These are phyloP conservation scores for Aureobasidium sp. DNA, from an alignment of 2,329 filamentous ascomycete genomes.

Conservation along the genomic window DNA sequence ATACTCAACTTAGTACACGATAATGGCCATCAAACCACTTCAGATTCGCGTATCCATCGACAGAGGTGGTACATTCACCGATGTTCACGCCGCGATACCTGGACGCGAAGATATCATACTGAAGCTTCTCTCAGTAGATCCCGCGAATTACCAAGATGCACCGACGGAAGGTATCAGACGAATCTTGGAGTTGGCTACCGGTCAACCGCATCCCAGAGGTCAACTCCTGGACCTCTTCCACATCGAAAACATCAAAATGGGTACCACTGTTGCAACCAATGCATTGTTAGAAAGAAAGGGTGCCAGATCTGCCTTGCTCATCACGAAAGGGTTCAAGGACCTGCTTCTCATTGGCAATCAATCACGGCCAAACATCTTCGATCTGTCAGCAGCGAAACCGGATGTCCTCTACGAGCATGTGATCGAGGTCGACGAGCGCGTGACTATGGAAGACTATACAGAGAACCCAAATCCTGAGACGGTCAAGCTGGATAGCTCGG, in stretches of 20 bases:
- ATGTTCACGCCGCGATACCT: conserved; percentile 11
- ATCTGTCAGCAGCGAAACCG: conserved; percentile 22
- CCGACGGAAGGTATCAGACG: conserved; percentile 27
- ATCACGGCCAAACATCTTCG: conserved; percentile 28
- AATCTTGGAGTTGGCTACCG: conserved; percentile 22
- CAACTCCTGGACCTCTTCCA: conserved; percentile 18
- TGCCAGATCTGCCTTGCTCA: conserved; percentile 24
- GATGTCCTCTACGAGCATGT: conserved; percentile 22
- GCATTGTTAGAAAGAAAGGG: conserved; percentile 28
- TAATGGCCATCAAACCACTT: conserved; percentile 15
- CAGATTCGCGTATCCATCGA: conserved; percentile 13
- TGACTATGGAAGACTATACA: conserved; percentile 30
- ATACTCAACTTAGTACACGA: neutral
- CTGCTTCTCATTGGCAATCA: conserved; percentile 28
- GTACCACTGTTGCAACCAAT: conserved; percentile 29
- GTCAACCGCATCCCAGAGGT: conserved; percentile 19
- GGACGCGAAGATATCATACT: conserved; percentile 23
- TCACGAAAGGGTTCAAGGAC: conserved; percentile 28
- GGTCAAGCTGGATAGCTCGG: conserved; percentile 13
- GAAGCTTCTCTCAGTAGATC: conserved; percentile 28
- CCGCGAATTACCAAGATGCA: conserved; percentile 26
- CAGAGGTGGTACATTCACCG: conserved; percentile 15
- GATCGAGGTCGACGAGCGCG: conserved; percentile 22
- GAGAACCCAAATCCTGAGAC: conserved; percentile 26
- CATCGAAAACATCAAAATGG: conserved; percentile 25